Evolutionary conservation across 1,284 basidiomycete genomes (phyloP).

Genomic region (Rhodofomes roseus): DNA sequence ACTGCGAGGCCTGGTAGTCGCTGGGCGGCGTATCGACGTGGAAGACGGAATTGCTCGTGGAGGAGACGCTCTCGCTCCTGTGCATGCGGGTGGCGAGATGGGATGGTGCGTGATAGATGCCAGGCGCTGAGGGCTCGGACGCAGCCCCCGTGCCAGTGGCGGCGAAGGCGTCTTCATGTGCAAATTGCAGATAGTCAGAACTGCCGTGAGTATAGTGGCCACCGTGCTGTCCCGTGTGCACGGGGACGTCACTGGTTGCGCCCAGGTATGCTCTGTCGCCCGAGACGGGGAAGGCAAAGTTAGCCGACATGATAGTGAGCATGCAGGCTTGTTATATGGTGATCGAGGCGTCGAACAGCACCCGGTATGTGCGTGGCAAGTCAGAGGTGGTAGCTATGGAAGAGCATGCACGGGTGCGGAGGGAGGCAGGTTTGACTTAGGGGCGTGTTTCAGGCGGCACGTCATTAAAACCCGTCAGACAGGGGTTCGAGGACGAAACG

Average conservation of each 20-base stretch:
- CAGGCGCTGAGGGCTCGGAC: neutral
- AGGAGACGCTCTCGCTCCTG: neutral
- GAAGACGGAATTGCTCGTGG: neutral
- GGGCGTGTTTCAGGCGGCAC: neutral
- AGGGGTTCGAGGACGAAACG: neutral
- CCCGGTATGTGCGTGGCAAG: slow-evolving; percentile 8
- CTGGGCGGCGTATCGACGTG: neutral
- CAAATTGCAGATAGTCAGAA: slow-evolving; percentile 1
- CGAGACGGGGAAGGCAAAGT: slow-evolving; percentile 19
- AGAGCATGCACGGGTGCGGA: slow-evolving; percentile 1
- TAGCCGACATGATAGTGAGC: slow-evolving; percentile 15
- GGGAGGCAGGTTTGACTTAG: neutral
- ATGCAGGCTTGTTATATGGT: neutral
- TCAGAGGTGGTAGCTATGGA: neutral
- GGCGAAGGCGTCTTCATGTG: neutral
- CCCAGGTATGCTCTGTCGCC: slow-evolving; percentile 17
- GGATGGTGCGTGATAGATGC: neutral
- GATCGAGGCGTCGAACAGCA: slow-evolving; percentile 9
- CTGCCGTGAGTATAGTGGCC: neutral
- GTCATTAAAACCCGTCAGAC: neutral
- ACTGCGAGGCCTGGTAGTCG: neutral
- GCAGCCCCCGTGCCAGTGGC: neutral
- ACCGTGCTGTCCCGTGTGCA: neutral
- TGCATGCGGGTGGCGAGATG: neutral
- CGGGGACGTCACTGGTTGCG: neutral